These are phyloP conservation scores for Apiospora rasikravindrae DNA, from an alignment of 2,329 filamentous ascomycete genomes.

Conservation along the genomic window DNA sequence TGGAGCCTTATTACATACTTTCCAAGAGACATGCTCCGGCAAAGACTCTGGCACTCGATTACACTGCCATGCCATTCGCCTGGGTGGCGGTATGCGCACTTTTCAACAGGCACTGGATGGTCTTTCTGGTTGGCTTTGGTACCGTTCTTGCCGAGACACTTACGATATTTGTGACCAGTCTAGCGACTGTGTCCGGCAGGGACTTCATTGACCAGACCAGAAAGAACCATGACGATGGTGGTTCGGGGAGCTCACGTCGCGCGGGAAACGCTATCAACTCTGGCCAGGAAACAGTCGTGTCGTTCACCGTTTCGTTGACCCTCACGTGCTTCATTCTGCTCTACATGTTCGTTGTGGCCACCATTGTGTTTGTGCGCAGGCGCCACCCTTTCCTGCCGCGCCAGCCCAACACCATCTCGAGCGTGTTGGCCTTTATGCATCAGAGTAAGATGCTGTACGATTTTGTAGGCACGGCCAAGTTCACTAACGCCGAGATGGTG, in stretches of 20 bases:
- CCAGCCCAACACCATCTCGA: conserved; percentile 79
- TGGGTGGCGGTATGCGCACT: conserved; percentile 67
- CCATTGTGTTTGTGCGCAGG: conserved; percentile 65
- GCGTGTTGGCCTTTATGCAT: conserved; percentile 77
- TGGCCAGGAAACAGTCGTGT: conserved; percentile 64
- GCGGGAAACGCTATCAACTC: conserved; percentile 45
- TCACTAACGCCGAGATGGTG: conserved; percentile 66
- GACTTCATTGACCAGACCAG: conserved; percentile 55
- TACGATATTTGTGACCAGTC: conserved; percentile 70
- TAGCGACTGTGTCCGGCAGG: conserved; percentile 67
- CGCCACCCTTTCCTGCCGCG: conserved; percentile 75
- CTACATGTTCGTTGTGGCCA: conserved; percentile 66
- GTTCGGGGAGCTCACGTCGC: conserved; percentile 22
- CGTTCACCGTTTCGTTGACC: conserved; percentile 70
- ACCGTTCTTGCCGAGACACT: conserved; percentile 76
- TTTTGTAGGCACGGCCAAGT: conserved; percentile 73
- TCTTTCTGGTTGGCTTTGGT: conserved; percentile 72
- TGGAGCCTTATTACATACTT: conserved; percentile 77
- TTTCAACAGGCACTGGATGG: conserved; percentile 66
- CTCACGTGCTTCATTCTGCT: conserved; percentile 68
- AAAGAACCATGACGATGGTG: conserved; percentile 26
- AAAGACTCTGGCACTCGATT: conserved; percentile 72
- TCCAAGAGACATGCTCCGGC: conserved; percentile 68
- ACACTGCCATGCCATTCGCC: conserved; percentile 73
- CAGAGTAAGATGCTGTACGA: conserved; percentile 80